Conservation (phyloP, 352 stramenopile species). For the Hyaloperonospora arabidopsidis region DNA sequence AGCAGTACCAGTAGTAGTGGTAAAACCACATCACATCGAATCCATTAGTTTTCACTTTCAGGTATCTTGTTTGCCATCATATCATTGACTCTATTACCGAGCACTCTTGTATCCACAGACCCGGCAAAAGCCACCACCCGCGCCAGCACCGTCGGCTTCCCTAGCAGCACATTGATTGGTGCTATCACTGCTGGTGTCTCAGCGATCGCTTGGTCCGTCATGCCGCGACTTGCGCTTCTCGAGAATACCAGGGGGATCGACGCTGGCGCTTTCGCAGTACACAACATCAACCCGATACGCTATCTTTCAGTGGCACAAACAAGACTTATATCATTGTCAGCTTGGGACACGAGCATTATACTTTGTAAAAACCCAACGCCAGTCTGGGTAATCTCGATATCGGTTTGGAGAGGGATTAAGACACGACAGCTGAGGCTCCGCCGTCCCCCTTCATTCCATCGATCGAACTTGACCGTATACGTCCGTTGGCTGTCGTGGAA, state of each 20-base stretch:
- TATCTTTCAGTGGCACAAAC: constrained; percentile 5
- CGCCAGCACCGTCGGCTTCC: constrained; percentile 49
- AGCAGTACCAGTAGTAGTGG: too few relatives aligned
- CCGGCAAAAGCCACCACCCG: constrained; percentile 57
- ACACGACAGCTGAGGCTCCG: constrained; percentile 2
- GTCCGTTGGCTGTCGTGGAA: constrained; percentile 4
- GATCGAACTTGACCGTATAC: too few relatives aligned
- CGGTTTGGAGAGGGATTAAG: constrained; percentile 3
- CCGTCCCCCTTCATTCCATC: too few relatives aligned
- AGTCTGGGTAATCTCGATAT: constrained; percentile 15
- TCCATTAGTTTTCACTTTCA: too few relatives aligned
- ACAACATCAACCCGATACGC: constrained; percentile 4
- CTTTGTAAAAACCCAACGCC: too few relatives aligned
- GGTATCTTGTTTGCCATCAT: too few relatives aligned
- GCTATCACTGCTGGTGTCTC: constrained; percentile 5
- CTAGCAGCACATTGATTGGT: constrained; percentile 39
- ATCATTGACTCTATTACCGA: constrained; percentile 30
- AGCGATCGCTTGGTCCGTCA: constrained; percentile 25
- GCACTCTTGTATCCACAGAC: constrained; percentile 39
- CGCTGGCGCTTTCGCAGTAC: constrained; percentile 24
- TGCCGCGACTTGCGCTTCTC: constrained; percentile 18
- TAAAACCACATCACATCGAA: too few relatives aligned
- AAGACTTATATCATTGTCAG: background rate
- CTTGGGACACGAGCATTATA: background rate
- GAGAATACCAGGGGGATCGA: constrained; percentile 22